Conservation (phyloP, 495 filamentous ascomycete genomes). For the Podospora comata region DNA sequence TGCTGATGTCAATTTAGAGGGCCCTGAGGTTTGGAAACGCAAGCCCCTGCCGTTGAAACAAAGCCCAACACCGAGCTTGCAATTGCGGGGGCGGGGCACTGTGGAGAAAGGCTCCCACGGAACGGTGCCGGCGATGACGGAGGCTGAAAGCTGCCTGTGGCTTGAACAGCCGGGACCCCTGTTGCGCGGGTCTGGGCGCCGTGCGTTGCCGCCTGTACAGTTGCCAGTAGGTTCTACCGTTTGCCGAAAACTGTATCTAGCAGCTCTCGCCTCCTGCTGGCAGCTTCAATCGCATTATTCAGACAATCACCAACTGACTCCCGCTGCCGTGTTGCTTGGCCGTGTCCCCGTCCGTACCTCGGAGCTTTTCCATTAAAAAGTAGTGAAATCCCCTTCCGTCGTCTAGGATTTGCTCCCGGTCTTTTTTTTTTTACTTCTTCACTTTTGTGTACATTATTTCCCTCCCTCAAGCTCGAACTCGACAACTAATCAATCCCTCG, state of each 20-base stretch:
- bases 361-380: conserved; percentile 11
- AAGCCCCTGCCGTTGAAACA: conserved; percentile 1
- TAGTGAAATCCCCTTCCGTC: not conserved
- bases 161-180: not conserved
- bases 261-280: not conserved
- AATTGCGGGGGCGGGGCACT: conserved; percentile 8
- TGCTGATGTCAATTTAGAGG: not conserved
- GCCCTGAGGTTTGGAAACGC: not conserved
- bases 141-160: conserved; percentile 10
- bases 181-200: not conserved
- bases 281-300: conserved; percentile 27
- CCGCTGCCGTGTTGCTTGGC: conserved; percentile 20
- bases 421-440: conserved; percentile 4
- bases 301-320: conserved; percentile 23
- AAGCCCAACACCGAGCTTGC: not conserved
- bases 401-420: conserved; percentile 9
- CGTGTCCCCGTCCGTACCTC: conserved; percentile 3
- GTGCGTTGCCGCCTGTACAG: not conserved
- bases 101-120: not conserved
- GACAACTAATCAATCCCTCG: not conserved
- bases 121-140: conserved; percentile 1
- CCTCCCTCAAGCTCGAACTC: not conserved
- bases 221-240: conserved; percentile 22
- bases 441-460: not conserved
- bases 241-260: conserved; percentile 12